These are phyloP conservation scores for Xylaria sp. DNA, from an alignment of 2,329 filamentous ascomycete genomes.

Conservation along the genomic window DNA sequence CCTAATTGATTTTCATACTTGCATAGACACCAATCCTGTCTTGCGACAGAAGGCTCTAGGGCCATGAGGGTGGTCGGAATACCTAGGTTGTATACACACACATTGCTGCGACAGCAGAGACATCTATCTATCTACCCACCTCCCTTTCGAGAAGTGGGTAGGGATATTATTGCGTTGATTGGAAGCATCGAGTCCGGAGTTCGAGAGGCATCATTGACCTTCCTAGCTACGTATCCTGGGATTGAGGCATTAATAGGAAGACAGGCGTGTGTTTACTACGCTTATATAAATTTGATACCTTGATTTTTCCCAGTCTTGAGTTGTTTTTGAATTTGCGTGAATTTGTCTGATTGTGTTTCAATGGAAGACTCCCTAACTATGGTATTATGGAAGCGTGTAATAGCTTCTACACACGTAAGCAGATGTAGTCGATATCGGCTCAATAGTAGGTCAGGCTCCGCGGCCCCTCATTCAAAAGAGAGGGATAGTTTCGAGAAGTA, in stretches of 20 bases:
- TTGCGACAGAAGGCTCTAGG: not conserved
- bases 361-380: not conserved
- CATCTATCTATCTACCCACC: constrained; percentile 7
- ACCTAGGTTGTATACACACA: constrained; percentile 2
- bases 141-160: no score
- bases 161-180: constrained; percentile 13
- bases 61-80: not conserved
- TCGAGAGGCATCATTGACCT: constrained; percentile 21
- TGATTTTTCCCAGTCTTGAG: not conserved
- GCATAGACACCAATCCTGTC: not conserved
- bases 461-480: no score
- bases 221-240: not conserved
- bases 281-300: constrained; percentile 23
- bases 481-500: no score
- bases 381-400: no score
- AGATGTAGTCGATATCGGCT: not conserved
- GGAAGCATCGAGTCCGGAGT: constrained; percentile 36
- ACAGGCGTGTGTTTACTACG: not conserved
- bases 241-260: constrained; percentile 19
- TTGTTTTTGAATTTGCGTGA: no score
- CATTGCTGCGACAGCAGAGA: not conserved
- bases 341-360: not conserved
- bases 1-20: not conserved
- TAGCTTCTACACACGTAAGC: no score
- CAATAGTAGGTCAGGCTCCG: no score